Evolutionary conservation across 805 yeast genomes (phyloP).

Genomic region (Danielia reshetovae): DNA sequence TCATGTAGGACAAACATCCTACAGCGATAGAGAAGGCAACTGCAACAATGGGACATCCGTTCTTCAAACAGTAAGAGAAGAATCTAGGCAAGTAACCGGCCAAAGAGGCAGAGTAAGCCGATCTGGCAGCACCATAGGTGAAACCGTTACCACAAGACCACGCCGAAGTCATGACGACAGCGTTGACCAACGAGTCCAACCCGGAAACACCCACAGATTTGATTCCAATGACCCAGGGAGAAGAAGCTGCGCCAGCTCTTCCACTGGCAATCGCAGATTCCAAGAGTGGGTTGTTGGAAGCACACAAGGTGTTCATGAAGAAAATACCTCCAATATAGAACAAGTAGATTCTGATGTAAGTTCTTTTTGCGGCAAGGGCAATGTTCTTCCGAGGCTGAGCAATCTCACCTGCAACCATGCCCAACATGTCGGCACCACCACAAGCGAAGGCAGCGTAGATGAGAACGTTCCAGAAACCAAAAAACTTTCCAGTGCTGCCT

Average conservation of each 20-base stretch:
- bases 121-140: conserved; percentile 33
- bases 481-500: conserved; percentile 60
- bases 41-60: conserved; percentile 68
- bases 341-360: conserved; percentile 31
- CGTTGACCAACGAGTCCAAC: conserved; percentile 32
- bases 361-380: conserved; percentile 31
- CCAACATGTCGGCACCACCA: conserved; percentile 44
- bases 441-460: conserved; percentile 65
- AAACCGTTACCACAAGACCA: conserved; percentile 38
- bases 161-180: conserved; percentile 29
- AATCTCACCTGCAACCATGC: conserved; percentile 38
- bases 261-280: conserved; percentile 19
- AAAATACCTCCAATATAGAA: conserved; percentile 38
- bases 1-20: conserved; percentile 27
- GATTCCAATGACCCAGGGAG: conserved; percentile 39
- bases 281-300: conserved; percentile 31
- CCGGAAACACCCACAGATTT: conserved; percentile 32
- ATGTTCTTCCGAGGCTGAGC: conserved; percentile 37
- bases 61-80: conserved; percentile 55
- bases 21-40: conserved; percentile 44
- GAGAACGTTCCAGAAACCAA: conserved; percentile 60
- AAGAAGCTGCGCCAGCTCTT: conserved; percentile 36
- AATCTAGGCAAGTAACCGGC: conserved; percentile 81
- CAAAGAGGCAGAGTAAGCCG: conserved; percentile 59
- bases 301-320: conserved; percentile 32